phyloP scores from a whole-genome alignment of 495 filamentous ascomycete genomes.

The Neurospora discreta region DNA sequence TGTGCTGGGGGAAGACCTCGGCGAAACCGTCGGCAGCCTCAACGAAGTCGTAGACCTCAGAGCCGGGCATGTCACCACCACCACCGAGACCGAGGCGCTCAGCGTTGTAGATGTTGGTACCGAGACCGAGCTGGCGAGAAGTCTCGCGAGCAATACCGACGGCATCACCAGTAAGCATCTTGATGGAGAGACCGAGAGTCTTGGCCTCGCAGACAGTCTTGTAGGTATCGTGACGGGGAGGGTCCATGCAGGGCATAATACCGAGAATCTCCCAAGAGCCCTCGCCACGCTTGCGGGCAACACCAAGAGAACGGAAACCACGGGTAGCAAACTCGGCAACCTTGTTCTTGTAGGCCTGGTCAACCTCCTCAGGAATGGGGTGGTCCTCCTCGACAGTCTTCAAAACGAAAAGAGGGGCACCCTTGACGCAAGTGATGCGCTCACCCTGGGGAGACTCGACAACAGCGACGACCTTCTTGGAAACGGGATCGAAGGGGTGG shows the following conservation, averaged over 20 bases:
- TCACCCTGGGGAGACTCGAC: slow-evolving; percentile 74
- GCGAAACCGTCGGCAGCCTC: slow-evolving; percentile 92
- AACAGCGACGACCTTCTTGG: slow-evolving; percentile 81
- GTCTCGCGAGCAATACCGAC: slow-evolving; percentile 89
- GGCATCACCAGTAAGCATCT: slow-evolving; percentile 95
- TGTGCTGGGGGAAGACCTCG: slow-evolving; percentile 96
- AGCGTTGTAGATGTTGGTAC: slow-evolving; percentile 90
- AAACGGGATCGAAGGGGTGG: slow-evolving; percentile 84
- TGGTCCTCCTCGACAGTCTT: slow-evolving; percentile 75
- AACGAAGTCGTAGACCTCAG: slow-evolving; percentile 87
- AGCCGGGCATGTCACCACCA: slow-evolving; percentile 83
- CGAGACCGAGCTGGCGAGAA: slow-evolving; percentile 78
- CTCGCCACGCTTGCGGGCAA: slow-evolving; percentile 74
- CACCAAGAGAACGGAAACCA: slow-evolving; percentile 86
- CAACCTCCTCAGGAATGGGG: slow-evolving; percentile 58
- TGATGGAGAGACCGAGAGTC: slow-evolving; percentile 76
- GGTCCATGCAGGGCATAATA: slow-evolving; percentile 88
- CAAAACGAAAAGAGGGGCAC: slow-evolving; percentile 75
- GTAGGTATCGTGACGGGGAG: slow-evolving; percentile 82
- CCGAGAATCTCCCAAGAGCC: slow-evolving; percentile 81
- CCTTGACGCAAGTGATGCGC: slow-evolving; percentile 79
- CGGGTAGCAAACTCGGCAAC: slow-evolving; percentile 82
- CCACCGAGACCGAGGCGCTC: slow-evolving; percentile 74
- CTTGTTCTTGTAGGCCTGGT: slow-evolving; percentile 76
- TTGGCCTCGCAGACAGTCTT: slow-evolving; percentile 86